Evolutionary conservation across 129 eudicot species (phyloP), one percentile per base, ranked within the genome.

Genomic region (Heracleum sosnowskyi): DNA sequence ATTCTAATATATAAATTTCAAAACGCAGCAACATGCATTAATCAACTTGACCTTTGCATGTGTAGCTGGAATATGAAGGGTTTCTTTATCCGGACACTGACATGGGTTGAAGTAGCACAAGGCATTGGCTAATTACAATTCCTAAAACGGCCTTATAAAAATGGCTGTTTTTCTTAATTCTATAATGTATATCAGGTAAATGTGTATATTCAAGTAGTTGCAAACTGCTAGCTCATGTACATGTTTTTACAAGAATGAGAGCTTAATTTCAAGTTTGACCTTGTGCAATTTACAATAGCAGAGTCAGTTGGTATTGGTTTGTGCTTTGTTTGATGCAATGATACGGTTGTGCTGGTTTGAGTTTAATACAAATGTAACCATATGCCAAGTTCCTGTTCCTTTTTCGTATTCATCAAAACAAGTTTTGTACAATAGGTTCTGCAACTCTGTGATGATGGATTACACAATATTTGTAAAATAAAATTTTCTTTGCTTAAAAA

Each of bases 51-150:
- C 63, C n/a, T 40, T 84, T 11, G 53, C 22, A 46, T 81, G 60
- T 86, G 87, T 89, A 92, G 97, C 74, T 86, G 86, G 92, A 88
- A 83, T 90, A 80, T 62, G 92, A 83, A 83, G 97, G 81, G 81
- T 87, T 83, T 81, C 68, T 12, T 57, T 63, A 86, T 83, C 91
- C 96, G 13, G 84, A 70, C 78, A 69, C 63, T 22, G 84, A 86
- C 77, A 87, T 89, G 93, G 82, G 84, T 69, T 75, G 69, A 81
- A 78, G 35, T 75, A 16, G 22, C 51, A 36, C 53, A 73, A 81
- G 44, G 63, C 40, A 15, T 44, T n/a, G 55, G 26, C 41, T 60
- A 55, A 34, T 45, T 28, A 17, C 49, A 1, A 42, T 39, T 53
- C 60, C 75, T 17, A 44, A 73, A 39, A 45, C 22, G 28, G 33